phyloP scores from a whole-genome alignment of 495 filamentous ascomycete genomes.

The Podospora didyma region DNA sequence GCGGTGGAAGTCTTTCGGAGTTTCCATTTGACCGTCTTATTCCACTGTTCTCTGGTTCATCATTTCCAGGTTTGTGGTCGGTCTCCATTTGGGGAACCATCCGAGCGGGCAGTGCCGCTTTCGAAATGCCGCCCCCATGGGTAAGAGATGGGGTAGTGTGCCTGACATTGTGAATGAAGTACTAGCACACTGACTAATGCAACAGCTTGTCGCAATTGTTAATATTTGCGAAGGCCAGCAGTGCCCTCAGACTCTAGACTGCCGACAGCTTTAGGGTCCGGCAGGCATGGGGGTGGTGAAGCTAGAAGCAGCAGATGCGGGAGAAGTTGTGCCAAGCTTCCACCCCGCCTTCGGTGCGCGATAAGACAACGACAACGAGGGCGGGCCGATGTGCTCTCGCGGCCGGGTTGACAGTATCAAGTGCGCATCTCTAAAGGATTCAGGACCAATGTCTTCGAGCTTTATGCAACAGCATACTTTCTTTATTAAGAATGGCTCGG shows the following conservation, averaged over 20 bases:
- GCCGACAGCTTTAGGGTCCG: not conserved
- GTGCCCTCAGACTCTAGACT: not conserved
- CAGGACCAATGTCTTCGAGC: not conserved
- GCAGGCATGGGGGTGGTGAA: not conserved
- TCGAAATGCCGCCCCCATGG: not conserved
- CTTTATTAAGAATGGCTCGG: not conserved
- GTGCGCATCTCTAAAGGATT: not conserved
- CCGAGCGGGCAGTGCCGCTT: not conserved
- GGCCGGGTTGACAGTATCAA: not conserved
- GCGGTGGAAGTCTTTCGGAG: not conserved
- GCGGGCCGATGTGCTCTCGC: not conserved
- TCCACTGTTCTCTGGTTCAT: not conserved
- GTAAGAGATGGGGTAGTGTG: not conserved
- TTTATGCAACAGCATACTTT: not conserved
- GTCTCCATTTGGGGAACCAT: not conserved
- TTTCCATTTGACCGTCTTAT: not conserved
- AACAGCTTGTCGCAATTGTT: not conserved
- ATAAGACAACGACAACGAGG: not conserved
- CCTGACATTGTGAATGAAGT: not conserved
- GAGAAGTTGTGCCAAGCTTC: not conserved
- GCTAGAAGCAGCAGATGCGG: not conserved
- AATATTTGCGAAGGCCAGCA: not conserved
- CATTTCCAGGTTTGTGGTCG: not conserved
- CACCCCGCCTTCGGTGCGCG: not conserved
- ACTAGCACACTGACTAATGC: not conserved